Conservation (phyloP, 2,329 filamentous ascomycete genomes). For the Hypoxylon sp. region DNA sequence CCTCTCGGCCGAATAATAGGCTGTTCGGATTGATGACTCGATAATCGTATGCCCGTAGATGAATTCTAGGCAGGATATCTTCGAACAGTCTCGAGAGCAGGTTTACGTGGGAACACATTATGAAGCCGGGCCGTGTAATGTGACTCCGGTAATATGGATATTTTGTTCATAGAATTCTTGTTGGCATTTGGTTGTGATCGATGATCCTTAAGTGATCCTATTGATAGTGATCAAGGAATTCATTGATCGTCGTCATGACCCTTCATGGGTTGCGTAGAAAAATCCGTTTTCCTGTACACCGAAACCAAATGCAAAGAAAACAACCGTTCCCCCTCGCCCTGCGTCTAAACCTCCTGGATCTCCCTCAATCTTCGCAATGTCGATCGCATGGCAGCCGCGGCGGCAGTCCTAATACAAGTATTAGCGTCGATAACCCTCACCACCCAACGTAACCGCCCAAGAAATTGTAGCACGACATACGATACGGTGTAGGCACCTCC, state of each 20-base stretch:
- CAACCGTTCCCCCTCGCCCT: constrained; percentile 47
- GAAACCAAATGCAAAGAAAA: constrained; percentile 53
- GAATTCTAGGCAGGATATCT: constrained; percentile 9
- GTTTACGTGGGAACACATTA: constrained; percentile 35
- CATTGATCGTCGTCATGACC: constrained; percentile 50
- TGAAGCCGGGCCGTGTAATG: constrained; percentile 22
- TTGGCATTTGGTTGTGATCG: constrained; percentile 49
- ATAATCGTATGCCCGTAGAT: constrained; percentile 19
- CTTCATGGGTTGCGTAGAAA: constrained; percentile 50
- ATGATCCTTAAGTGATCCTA: constrained; percentile 46
- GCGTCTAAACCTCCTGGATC: constrained; percentile 91
- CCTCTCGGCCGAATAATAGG: constrained; percentile 7
- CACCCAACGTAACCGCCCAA: background rate
- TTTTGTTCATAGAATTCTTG: constrained; percentile 45
- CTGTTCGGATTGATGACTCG: constrained; percentile 26
- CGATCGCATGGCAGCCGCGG: constrained; percentile 93
- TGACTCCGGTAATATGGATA: constrained; percentile 24
- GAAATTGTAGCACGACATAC: constrained; percentile 74
- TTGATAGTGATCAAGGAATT: constrained; percentile 45
- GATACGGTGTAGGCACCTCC: constrained; percentile 96
- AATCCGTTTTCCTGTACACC: constrained; percentile 52
- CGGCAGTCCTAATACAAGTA: constrained; percentile 77
- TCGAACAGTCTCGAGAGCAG: constrained; percentile 18
- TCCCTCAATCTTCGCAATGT: constrained; percentile 97
- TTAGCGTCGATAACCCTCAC: constrained; percentile 27